A percentile compares a stretch with the other conserved stretches of the same genome.
phyloP scores from a whole-genome alignment of 495 filamentous ascomycete species.

The Xylaria cubensis region DNA sequence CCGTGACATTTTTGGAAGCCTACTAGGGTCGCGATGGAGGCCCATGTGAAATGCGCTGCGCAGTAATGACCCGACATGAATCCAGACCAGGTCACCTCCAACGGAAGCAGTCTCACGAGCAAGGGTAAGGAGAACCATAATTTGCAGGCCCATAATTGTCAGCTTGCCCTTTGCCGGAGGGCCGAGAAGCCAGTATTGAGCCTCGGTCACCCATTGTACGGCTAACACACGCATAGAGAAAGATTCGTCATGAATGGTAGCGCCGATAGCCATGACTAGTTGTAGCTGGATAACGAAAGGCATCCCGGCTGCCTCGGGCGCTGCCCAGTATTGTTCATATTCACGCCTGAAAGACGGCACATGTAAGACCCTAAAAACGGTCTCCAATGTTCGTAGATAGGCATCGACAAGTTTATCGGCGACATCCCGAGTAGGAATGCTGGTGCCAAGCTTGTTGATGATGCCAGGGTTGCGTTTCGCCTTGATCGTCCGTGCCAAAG shows the following conservation, averaged over 20 bases:
- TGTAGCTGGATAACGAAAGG: constrained; percentile 66
- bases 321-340: constrained; percentile 53
- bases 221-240: constrained; percentile 57
- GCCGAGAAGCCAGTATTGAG: constrained; percentile 65
- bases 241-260: constrained; percentile 59
- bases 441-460: constrained; percentile 33
- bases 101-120: constrained; percentile 63
- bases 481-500: constrained; percentile 55
- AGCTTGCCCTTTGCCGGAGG: constrained; percentile 60
- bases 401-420: constrained; percentile 57
- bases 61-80: constrained; percentile 62
- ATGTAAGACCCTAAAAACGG: constrained; percentile 61
- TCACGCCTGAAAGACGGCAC: constrained; percentile 58
- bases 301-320: constrained; percentile 13
- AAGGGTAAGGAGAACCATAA: constrained; percentile 65
- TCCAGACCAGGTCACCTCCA: constrained; percentile 64
- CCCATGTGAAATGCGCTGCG: constrained; percentile 67
- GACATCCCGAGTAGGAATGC: constrained; percentile 55
- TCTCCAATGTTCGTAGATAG: constrained; percentile 59
- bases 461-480: constrained; percentile 50
- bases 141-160: constrained; percentile 62
- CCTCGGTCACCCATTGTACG: constrained; percentile 67
- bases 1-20: constrained; percentile 46
- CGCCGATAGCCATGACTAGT: constrained; percentile 68
- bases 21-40: constrained; percentile 63